Conservation (phyloP, 2,329 filamentous ascomycete species). For the Colletotrichum brevisporum region DNA sequence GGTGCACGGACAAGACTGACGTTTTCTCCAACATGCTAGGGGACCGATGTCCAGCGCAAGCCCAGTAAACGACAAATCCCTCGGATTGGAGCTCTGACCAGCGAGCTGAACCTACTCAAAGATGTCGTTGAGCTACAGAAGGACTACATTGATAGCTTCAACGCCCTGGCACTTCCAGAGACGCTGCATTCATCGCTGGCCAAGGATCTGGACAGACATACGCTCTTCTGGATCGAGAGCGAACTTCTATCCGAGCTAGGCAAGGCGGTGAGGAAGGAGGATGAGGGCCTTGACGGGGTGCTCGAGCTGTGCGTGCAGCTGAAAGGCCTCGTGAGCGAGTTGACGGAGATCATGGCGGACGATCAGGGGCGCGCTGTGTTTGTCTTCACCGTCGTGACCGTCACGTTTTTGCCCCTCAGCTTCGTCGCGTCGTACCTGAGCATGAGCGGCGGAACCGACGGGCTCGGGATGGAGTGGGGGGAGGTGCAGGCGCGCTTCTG, state of each 20-base stretch:
- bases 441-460: slow-evolving; percentile 45
- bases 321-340: slow-evolving; percentile 10
- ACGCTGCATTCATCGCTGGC: not conserved
- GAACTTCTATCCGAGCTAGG: not conserved
- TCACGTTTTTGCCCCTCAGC: slow-evolving; percentile 49
- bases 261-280: slow-evolving; percentile 6
- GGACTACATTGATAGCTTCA: slow-evolving; percentile 1
- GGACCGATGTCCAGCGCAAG: slow-evolving; percentile 23
- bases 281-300: slow-evolving; percentile 2
- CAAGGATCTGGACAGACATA: slow-evolving; percentile 4
- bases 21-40: slow-evolving; percentile 3
- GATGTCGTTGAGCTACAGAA: slow-evolving; percentile 25
- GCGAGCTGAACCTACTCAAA: slow-evolving; percentile 26
- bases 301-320: slow-evolving; percentile 9
- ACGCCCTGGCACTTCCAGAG: slow-evolving; percentile 4
- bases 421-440: slow-evolving; percentile 51
- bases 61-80: slow-evolving; percentile 23
- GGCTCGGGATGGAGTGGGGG: slow-evolving; percentile 20
- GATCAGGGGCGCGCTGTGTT: slow-evolving; percentile 47
- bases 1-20: not conserved
- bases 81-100: slow-evolving; percentile 16
- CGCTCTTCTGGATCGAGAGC: slow-evolving; percentile 1
- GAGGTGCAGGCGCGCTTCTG: slow-evolving; percentile 39
- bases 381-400: slow-evolving; percentile 50
- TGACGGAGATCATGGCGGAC: slow-evolving; percentile 43